Base-by-base conservation (phyloP, 768 basidiomycete genomes). In the Holtermannia corniformis region DNA sequence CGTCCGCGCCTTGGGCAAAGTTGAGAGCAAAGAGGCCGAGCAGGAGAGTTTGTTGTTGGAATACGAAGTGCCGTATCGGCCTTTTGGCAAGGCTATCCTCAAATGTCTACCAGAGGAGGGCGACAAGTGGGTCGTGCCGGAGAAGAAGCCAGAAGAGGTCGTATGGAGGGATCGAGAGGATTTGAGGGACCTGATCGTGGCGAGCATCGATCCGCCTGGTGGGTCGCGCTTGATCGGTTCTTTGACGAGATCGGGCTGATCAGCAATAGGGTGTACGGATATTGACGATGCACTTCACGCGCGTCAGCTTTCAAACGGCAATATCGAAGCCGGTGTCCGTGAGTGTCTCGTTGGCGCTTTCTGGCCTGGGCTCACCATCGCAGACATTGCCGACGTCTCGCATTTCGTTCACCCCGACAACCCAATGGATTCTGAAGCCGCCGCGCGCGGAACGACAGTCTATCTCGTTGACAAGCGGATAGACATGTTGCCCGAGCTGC, bases 251-350 rank as follows among this genome's bases (percentile, higher is more conserved):
- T 48, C 47, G n/a, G 10, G 19, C 3, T 52, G 28, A 47, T 57
- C 41, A 56, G 16, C 23, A 12, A 5, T 53, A 92, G 91, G 82
- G 44, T 97, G 95, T 74, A 88, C 93, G 64, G 95, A 99, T 74
- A 99, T 99, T 16, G 95, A 99, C 63, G 95, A 99, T 70, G 95
- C 95, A 0, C 75, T 99, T 13, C 95, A 99, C 71, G 95, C 93
- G 13, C 78, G 85, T 41, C 78, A 37, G 25, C 28, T 25, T 12
- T 32, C 16, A n/a, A 13, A 24, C 45, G 19, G 20, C 10, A 53
- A 37, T 19, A 27, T 96, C 53, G 89, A 99, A 68, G 90, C 91
- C 27, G 95, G 95, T 50, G 95, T 99, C 61, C 93, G 93, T 97
- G 64, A 27, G 37, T 46, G 19, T n/a, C n/a, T n/a, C n/a, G 50